Conservation (phyloP, 441 rosid genomes). For the Sinapis alba region DNA sequence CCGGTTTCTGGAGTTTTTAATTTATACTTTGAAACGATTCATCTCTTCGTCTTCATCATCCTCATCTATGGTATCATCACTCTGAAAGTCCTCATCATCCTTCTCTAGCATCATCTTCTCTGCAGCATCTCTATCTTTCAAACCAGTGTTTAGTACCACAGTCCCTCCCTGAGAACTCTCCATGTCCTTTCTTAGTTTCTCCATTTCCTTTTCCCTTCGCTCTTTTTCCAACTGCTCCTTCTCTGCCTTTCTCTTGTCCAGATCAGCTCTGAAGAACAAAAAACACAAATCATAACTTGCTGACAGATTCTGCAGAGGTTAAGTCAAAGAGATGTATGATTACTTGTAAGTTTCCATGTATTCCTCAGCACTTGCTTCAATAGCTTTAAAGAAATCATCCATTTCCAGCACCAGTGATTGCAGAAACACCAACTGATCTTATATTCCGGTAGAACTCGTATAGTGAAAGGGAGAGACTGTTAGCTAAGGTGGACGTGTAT, state of each 20-base stretch:
- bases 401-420: slow-evolving; percentile 91
- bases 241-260: slow-evolving; percentile 83
- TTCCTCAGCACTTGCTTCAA: slow-evolving; percentile 83
- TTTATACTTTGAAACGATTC: neutral
- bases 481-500: slow-evolving; percentile 68
- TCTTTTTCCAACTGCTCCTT: slow-evolving; percentile 81
- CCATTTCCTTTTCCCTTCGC: slow-evolving; percentile 65
- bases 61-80: neutral
- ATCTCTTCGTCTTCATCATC: neutral
- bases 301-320: neutral
- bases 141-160: slow-evolving; percentile 77
- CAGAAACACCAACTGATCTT: slow-evolving; percentile 89
- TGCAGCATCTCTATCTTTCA: slow-evolving; percentile 53
- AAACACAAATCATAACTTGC: neutral
- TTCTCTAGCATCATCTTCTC: slow-evolving; percentile 47
- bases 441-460: slow-evolving; percentile 86
- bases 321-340: slow-evolving; percentile 8
- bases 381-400: slow-evolving; percentile 80
- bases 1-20: too few relatives aligned
- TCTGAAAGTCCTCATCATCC: slow-evolving; percentile 51
- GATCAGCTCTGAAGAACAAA: slow-evolving; percentile 66
- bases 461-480: slow-evolving; percentile 79
- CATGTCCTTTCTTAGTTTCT: slow-evolving; percentile 80
- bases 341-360: slow-evolving; percentile 93
- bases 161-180: slow-evolving; percentile 83